These are phyloP conservation scores for Phytophthora rubi DNA, from an alignment of 352 stramenopile genomes.

Conservation along the genomic window DNA sequence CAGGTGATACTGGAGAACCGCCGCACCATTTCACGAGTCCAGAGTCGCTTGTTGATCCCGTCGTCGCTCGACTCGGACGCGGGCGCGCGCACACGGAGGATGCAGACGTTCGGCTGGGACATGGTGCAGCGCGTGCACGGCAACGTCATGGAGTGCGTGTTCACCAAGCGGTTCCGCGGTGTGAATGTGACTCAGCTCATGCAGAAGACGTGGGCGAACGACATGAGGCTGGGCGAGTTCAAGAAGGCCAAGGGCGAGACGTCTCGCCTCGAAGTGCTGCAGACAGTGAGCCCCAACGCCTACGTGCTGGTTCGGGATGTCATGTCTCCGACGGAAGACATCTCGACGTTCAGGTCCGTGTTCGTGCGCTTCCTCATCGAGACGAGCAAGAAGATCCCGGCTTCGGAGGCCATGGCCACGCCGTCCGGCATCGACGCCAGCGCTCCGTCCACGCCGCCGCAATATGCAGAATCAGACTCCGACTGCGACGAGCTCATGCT, in stretches of 20 bases:
- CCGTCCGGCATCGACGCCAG: conserved; percentile 19
- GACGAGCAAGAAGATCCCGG: conserved; percentile 24
- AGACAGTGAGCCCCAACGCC: conserved; percentile 37
- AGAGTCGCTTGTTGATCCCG: conserved; percentile 27
- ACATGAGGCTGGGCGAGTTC: conserved; percentile 49
- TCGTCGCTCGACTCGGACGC: conserved; percentile 27
- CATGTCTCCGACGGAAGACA: conserved; percentile 32
- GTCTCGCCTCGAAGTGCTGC: conserved; percentile 41
- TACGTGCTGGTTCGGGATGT: conserved; percentile 49
- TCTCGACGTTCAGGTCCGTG: conserved; percentile 41
- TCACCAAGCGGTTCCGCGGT: conserved; percentile 42
- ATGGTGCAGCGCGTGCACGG: conserved; percentile 39
- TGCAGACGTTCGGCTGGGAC: conserved; percentile 46
- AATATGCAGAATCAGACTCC: conserved; percentile 21
- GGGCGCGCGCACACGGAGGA: conserved; percentile 16
- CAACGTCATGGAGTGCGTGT: conserved; percentile 47
- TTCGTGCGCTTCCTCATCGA: conserved; percentile 52
- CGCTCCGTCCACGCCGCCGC: conserved; percentile 18
- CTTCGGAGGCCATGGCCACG: neutral
- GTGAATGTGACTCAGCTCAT: conserved; percentile 39
- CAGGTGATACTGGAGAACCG: conserved; percentile 43
- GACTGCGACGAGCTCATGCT: conserved; percentile 26
- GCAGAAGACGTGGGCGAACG: conserved; percentile 50
- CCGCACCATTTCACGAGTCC: conserved; percentile 31
- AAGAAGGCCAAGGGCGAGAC: conserved; percentile 49